Base-by-base conservation (phyloP, 169 alveolate genomes). In the Eimeria brunetti region DNA sequence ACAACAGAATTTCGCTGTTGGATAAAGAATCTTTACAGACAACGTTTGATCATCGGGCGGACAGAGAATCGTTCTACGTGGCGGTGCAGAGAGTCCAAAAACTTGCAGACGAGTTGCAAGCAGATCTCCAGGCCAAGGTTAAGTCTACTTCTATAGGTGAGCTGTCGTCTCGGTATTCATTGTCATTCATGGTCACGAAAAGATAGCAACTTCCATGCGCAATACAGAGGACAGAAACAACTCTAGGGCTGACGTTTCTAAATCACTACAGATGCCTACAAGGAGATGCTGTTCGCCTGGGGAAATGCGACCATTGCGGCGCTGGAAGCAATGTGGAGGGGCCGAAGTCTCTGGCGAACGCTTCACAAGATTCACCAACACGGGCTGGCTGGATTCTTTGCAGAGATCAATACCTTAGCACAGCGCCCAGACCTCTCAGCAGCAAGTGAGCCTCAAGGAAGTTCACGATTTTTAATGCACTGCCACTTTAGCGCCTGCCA, bases 311-410 rank as follows among this genome's bases (percentile, higher is more conserved):
- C 67, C 64, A 38, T 86, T 38, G 92, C 92, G 27, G 92, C 92
- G n/a, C 92, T 86, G 80, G 92, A 86, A 22, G 92, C 92, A 58
- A 86, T 86, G 92, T 86, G 92, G 92, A 60, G 92, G 62, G 81
- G 62, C 60, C 71, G 92, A 20, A 58, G 81, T 67, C 92, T 86
- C 44, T 86, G 92, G 92, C 58, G 92, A 60, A 86, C 53, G 60
- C 92, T 86, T 36, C 92, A 62, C 60, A 86, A 24, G 81, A 86
- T 86, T 33, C 62, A 60, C 62, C 60, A 41, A 62, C 60, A 60
- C n/a, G 83, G 81, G 6, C 92, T 86, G 46, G 8, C 53, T 30
- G 51, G 73, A 3, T 86, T 86, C 73, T 86, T 86, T 86, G 38
- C 51, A 33, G 92, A 86, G 73, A 71, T 86, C 46, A 49, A 58